Evolutionary conservation across 2,329 filamentous ascomycete species (phyloP), one percentile per base, ranked within the genome.

Genomic region (Nemania sp.): DNA sequence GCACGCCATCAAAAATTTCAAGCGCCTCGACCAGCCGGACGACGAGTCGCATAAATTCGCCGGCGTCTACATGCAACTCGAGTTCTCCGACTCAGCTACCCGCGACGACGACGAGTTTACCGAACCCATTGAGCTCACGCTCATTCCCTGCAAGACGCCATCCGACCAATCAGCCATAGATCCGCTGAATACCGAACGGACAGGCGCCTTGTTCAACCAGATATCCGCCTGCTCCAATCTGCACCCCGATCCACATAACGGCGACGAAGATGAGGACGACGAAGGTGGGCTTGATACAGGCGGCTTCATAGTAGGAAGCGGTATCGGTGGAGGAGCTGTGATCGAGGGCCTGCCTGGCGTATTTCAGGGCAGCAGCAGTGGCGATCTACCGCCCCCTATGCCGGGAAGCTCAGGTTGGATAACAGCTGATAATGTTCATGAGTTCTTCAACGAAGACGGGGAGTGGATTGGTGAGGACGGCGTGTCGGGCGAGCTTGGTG

Each of bases 341-440:
- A 55, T 86, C 2, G 81, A 84, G 28, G 83, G 82, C 0, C 76
- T 83, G 62, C 75, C 76, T 0, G 82, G 82, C 9, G 81, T 84
- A 5, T 70, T 82, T 46, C 73, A 71, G 33, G 80, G 80, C 14
- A 70, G 72, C 11, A 62, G 63, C 5, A 72, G 75, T 50, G 80
- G 80, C 0, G 80, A 77, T 2, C 66, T 87, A 20, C 84, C 84
- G n/a, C 83, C 84, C 1, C 81, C 85, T 0, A 82, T 89, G 70
- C 87, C 89, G 0, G 88, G 89, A 1, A 90, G 88, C 44, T 83
- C 82, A 0, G 89, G 89, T 0, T 93, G 89, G 89, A 91, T 97
- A 67, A 97, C 93, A 14, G 89, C 90, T 7, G 93, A 96, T 52
- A 97, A 97, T 65, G 86, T 96, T 69, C 79, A 88, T 60, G 83